Evolutionary conservation across 2,329 filamentous ascomycete species (phyloP).

Genomic region (Pseudogymnoascus sp.): DNA sequence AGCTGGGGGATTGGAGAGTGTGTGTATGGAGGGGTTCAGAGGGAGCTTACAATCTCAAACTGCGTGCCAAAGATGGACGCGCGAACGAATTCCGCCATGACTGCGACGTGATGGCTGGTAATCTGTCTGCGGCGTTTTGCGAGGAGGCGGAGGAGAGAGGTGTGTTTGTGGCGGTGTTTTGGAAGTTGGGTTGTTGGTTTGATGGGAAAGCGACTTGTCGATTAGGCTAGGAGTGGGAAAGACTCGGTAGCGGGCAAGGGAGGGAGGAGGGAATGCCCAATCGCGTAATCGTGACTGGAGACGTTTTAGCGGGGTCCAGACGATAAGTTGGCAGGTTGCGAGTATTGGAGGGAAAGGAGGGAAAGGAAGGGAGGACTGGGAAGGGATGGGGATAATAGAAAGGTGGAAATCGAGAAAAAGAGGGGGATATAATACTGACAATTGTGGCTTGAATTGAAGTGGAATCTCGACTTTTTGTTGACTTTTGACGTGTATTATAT

Average conservation of each 20-base stretch:
- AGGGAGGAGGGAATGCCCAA: not conserved
- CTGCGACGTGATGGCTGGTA: not conserved
- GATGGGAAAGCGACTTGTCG: constrained; percentile 5
- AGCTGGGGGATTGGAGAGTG: not conserved
- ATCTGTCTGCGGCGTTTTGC: not conserved
- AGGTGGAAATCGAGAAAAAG: not conserved
- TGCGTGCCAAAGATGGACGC: constrained; percentile 99
- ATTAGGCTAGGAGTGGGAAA: constrained; percentile 1
- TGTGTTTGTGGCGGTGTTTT: not conserved
- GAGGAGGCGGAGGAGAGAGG: not conserved
- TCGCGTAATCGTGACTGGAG: not conserved
- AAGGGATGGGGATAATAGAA: not conserved
- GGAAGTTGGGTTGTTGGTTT: not conserved
- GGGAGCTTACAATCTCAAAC: constrained; percentile 65
- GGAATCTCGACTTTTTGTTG: not conserved
- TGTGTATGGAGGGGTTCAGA: not conserved
- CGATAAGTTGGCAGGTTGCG: not conserved
- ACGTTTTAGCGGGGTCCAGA: not conserved
- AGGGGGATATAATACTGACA: not conserved
- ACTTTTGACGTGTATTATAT: not conserved
- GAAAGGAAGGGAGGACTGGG: not conserved
- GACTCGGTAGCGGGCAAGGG: not conserved
- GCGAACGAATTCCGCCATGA: constrained; percentile 97
- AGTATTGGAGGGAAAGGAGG: not conserved
- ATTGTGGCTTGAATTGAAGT: not conserved